Evolutionary conservation across 768 basidiomycete genomes (phyloP), one percentile per base, ranked within the genome.

Genomic region (Collybia mongolica): DNA sequence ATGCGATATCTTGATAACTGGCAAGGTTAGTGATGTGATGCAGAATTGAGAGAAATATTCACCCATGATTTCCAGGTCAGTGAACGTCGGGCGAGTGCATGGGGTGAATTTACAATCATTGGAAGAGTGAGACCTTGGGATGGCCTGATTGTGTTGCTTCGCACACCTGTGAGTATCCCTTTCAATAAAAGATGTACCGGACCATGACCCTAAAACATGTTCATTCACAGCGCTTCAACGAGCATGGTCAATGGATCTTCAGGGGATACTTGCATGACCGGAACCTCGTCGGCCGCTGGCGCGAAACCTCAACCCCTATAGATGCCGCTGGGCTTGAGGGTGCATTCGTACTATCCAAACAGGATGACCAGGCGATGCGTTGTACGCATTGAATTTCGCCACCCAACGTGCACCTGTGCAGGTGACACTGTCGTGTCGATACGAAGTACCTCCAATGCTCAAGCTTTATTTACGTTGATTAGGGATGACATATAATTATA

Each of bases 51-150:
- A 32, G 11, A 12, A 6, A 6, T 32, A 14, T 32, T 32, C 11
- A 32, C 11, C 14, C 3, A 32, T 32, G 11, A 14, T 32, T 32
- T 32, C 11, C 45, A 79, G 79, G 77, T 75, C 18, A 64, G 67
- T 41, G 66, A 70, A 55, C 66, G 59, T 46, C 69, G 76, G 28
- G 75, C 73, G 3, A 70, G 70, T 19, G 78, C 77, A 19, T 81
- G 80, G 80, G 79, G 80, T 5, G 65, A 73, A 49, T 71, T 67
- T 55, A 68, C 62, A 15, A 69, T 74, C 44, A 60, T 76, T 51
- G 78, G 80, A n/a, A 64, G 78, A 61, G 67, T 80, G 50, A 66
- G 77, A 24, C 65, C 66, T 29, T 80, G 80, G 77, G 79, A 81
- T 59, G 79, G 79, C 2, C 56, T 79, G 22, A 59, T 79, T 5